Percentiles rank a stretch among this genome's conserved stretches.
phyloP scores from a whole-genome alignment of 2,329 filamentous ascomycete genomes.

The Neonectria hederae region DNA sequence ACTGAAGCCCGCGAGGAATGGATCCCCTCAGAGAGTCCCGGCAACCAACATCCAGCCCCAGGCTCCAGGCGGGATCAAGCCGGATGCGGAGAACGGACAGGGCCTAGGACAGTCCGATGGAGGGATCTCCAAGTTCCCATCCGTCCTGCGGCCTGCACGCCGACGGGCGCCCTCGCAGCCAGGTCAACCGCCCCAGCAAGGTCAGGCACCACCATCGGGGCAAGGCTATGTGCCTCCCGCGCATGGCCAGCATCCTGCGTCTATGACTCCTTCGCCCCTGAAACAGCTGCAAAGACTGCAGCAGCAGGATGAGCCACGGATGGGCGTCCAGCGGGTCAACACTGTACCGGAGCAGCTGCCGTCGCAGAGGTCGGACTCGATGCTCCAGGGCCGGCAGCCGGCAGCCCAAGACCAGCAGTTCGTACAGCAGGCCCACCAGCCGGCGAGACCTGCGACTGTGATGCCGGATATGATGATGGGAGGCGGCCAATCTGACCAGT shows the following conservation, averaged over 20 bases:
- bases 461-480: conserved; percentile 35
- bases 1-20: conserved; percentile 37
- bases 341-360: conserved; percentile 37
- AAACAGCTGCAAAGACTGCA: conserved; percentile 27
- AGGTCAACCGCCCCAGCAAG: conserved; percentile 18
- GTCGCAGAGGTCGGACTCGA: conserved; percentile 30
- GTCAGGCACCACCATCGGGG: conserved; percentile 12
- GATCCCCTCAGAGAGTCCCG: not conserved
- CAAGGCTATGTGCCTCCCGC: conserved; percentile 36
- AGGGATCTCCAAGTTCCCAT: conserved; percentile 18
- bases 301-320: conserved; percentile 30
- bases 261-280: conserved; percentile 39
- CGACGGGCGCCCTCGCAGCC: conserved; percentile 24
- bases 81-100: conserved; percentile 2
- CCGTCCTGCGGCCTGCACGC: conserved; percentile 21
- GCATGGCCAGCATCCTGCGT: conserved; percentile 36
- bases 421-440: conserved; percentile 22
- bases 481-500: conserved; percentile 13
- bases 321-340: conserved; percentile 35
- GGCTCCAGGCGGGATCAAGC: not conserved
- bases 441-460: conserved; percentile 32
- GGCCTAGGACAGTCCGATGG: not conserved
- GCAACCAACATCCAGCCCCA: not conserved
- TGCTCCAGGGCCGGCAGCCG: conserved; percentile 15
- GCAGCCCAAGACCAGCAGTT: conserved; percentile 6